These are phyloP conservation scores for Fomitopsis pulvina DNA, from an alignment of 768 basidiomycete species.

Conservation along the genomic window DNA sequence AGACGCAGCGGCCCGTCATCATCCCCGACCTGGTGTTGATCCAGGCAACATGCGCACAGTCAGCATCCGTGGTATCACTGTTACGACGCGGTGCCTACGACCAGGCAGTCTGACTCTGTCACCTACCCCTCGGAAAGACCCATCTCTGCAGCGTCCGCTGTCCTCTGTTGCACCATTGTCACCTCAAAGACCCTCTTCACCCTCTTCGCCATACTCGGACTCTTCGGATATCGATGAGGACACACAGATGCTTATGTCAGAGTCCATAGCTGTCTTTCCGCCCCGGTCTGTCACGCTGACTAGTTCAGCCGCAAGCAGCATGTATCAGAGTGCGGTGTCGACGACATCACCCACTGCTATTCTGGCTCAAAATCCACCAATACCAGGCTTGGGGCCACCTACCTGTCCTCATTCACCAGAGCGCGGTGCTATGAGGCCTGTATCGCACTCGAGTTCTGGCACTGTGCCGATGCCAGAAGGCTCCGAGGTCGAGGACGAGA, in stretches of 20 bases:
- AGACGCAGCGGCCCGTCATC: neutral
- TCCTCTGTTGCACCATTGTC: slow-evolving; percentile 4
- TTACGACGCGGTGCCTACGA: slow-evolving; percentile 44
- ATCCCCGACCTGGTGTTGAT: slow-evolving; percentile 7
- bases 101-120: slow-evolving; percentile 11
- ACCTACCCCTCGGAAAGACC: slow-evolving; percentile 17
- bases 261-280: slow-evolving; percentile 60
- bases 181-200: slow-evolving; percentile 36
- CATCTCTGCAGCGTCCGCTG: slow-evolving; percentile 19
- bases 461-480: neutral
- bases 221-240: slow-evolving; percentile 50
- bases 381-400: neutral
- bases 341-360: slow-evolving; percentile 4
- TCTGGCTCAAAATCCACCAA: slow-evolving; percentile 4
- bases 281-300: slow-evolving; percentile 25
- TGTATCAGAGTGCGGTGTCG: slow-evolving; percentile 76
- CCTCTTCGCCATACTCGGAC: slow-evolving; percentile 38
- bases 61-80: slow-evolving; percentile 46
- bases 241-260: slow-evolving; percentile 62
- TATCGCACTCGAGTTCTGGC: neutral
- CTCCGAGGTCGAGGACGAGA: slow-evolving; percentile 31
- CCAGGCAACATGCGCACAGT: slow-evolving; percentile 39
- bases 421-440: neutral
- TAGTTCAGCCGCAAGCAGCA: slow-evolving; percentile 49
- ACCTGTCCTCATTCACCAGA: neutral